Percentiles rank a stretch among this genome's conserved stretches.
These are phyloP conservation scores for Trypanosoma cruzi DNA, from an alignment of 208 protist species.

Conservation along the genomic window DNA sequence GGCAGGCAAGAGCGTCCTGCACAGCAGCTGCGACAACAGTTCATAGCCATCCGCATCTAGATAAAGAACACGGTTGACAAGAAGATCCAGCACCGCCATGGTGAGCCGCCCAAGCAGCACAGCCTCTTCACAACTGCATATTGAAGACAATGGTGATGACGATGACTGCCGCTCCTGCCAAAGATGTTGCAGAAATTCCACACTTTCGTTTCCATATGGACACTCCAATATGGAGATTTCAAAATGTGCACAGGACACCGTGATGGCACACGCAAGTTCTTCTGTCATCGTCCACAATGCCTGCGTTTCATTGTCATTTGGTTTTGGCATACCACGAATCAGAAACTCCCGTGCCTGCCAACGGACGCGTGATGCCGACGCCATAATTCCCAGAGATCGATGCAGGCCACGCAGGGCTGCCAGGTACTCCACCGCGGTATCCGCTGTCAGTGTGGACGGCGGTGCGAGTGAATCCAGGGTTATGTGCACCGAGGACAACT, in stretches of 20 bases:
- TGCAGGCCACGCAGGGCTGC: conserved; percentile 16
- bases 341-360: conserved; percentile 28
- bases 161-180: conserved; percentile 12
- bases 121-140: conserved; percentile 14
- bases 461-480: conserved; percentile 7
- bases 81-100: conserved; percentile 15
- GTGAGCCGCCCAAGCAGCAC: conserved; percentile 12
- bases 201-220: conserved; percentile 14
- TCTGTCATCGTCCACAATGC: conserved; percentile 18
- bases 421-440: conserved; percentile 15
- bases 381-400: conserved; percentile 1
- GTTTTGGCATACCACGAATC: conserved; percentile 4
- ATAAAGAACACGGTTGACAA: conserved; percentile 12
- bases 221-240: conserved; percentile 27
- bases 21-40: conserved; percentile 21
- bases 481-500: conserved; percentile 1
- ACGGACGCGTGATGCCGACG: conserved; percentile 10
- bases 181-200: conserved; percentile 14
- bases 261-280: conserved; percentile 18
- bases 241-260: conserved; percentile 28
- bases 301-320: not conserved
- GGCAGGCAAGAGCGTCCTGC: conserved; percentile 20
- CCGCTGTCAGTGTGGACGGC: conserved; percentile 5
- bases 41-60: not conserved
- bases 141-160: not conserved